Evolutionary conservation across 192 early-diverging fungal genomes (phyloP).

Genomic region (Backusella sp.): DNA sequence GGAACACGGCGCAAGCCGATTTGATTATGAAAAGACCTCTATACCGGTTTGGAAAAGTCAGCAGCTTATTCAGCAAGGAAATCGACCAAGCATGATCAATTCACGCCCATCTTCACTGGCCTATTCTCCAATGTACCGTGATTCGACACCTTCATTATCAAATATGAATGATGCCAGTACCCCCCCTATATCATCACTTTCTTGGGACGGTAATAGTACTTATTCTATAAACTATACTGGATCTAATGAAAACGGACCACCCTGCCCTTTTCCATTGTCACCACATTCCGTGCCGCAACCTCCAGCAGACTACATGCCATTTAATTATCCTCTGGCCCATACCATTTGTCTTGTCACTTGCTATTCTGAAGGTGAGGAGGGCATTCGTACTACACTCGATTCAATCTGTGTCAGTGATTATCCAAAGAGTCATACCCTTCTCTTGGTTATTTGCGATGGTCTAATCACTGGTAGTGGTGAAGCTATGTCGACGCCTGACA

Average conservation of each 20-base stretch:
- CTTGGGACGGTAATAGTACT: slow-evolving; percentile 4
- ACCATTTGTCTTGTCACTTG: slow-evolving; percentile 82
- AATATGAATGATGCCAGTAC: not conserved
- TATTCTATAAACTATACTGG: slow-evolving; percentile 29
- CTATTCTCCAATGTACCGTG: not conserved
- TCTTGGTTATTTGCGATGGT: slow-evolving; percentile 89
- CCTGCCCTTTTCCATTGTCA: slow-evolving; percentile 34
- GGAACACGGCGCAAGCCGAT: slow-evolving; percentile 24
- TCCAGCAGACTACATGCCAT: slow-evolving; percentile 46
- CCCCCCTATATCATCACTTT: not conserved
- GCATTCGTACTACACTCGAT: slow-evolving; percentile 80
- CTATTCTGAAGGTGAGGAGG: slow-evolving; percentile 86
- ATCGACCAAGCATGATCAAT: not conserved
- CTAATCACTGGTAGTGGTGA: slow-evolving; percentile 83
- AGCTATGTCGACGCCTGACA: slow-evolving; percentile 70
- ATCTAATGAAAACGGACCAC: not conserved
- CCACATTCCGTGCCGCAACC: slow-evolving; percentile 39
- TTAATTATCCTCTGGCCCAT: slow-evolving; percentile 49
- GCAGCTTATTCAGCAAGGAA: not conserved
- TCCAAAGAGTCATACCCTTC: slow-evolving; percentile 78
- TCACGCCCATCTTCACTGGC: not conserved
- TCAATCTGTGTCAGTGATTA: slow-evolving; percentile 82
- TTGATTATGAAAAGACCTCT: slow-evolving; percentile 12
- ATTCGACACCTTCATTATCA: slow-evolving; percentile 9
- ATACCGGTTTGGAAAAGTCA: slow-evolving; percentile 14